Conservation (phyloP, 176 grass and related monocot species). For the Typha latifolia region DNA sequence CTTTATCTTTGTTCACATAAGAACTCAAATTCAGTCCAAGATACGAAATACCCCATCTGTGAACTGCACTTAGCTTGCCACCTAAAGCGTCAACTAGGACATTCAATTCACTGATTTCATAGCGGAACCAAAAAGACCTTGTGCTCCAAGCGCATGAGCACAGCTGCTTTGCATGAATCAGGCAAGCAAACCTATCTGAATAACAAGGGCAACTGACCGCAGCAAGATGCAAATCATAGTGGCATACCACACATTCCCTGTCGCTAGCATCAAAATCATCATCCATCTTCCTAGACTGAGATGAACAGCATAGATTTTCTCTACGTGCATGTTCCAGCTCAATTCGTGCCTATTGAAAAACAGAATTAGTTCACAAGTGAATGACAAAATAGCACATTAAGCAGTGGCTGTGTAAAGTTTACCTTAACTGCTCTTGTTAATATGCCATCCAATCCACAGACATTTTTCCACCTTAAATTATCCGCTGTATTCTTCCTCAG, state of each 20-base stretch:
- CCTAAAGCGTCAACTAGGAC: constrained; percentile 82
- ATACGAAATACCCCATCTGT: constrained; percentile 76
- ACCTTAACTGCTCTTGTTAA: constrained; percentile 79
- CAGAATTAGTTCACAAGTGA: constrained; percentile 13
- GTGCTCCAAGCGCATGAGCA: constrained; percentile 71
- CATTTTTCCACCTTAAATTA: constrained; percentile 65
- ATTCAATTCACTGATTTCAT: constrained; percentile 75
- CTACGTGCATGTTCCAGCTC: constrained; percentile 48
- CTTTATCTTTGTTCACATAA: constrained; percentile 50
- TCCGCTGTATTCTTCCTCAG: constrained; percentile 44
- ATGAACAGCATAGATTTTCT: constrained; percentile 37
- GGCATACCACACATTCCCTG: constrained; percentile 72
- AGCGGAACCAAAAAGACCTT: constrained; percentile 70
- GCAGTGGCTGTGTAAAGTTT: constrained; percentile 3
- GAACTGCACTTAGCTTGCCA: constrained; percentile 84
- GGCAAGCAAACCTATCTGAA: constrained; percentile 54
- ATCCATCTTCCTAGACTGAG: constrained; percentile 75
- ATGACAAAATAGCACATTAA: not conserved
- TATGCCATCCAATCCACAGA: constrained; percentile 53
- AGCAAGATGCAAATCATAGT: constrained; percentile 92
- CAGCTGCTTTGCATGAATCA: constrained; percentile 72
- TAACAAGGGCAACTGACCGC: constrained; percentile 62
- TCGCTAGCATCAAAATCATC: constrained; percentile 65
- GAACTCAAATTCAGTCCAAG: constrained; percentile 71
- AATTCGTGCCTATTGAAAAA: constrained; percentile 44